Evolutionary conservation across 2,329 filamentous ascomycete species (phyloP).

Genomic region (Fusarium chlamydosporum): DNA sequence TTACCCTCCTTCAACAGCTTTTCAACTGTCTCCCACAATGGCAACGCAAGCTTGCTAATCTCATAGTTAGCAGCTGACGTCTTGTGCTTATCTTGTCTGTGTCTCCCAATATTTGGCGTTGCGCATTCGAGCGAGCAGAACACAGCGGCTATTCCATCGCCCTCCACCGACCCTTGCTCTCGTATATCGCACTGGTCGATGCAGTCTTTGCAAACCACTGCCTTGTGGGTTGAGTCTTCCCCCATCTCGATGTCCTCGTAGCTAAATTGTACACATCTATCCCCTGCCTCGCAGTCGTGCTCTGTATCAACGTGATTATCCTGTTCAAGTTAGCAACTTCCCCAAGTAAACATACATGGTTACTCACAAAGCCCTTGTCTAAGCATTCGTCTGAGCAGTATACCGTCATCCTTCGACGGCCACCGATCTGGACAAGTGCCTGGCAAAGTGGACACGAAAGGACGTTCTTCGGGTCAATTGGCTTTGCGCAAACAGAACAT

Average conservation of each 20-base stretch:
- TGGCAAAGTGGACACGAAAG: slow-evolving; percentile 63
- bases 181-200: slow-evolving; percentile 48
- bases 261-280: slow-evolving; percentile 57
- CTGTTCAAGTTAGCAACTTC: slow-evolving; percentile 53
- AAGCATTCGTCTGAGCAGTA: slow-evolving; percentile 63
- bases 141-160: slow-evolving; percentile 42
- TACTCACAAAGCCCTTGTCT: slow-evolving; percentile 59
- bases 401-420: slow-evolving; percentile 56
- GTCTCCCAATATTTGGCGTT: slow-evolving; percentile 57
- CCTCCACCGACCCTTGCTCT: slow-evolving; percentile 9
- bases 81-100: slow-evolving; percentile 55
- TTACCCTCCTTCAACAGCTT: slow-evolving; percentile 52
- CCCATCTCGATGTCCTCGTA: slow-evolving; percentile 60
- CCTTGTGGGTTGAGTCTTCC: slow-evolving; percentile 47
- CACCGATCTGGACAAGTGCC: slow-evolving; percentile 57
- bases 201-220: slow-evolving; percentile 61
- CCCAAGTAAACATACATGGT: neutral
- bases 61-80: slow-evolving; percentile 42
- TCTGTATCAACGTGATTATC: slow-evolving; percentile 56
- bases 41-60: slow-evolving; percentile 41
- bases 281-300: slow-evolving; percentile 60
- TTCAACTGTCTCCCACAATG: slow-evolving; percentile 48
- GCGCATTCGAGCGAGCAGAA: slow-evolving; percentile 63
- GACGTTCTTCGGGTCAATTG: slow-evolving; percentile 55
- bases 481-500: slow-evolving; percentile 58